These are phyloP conservation scores for Pholiota molesta DNA, from an alignment of 768 basidiomycete genomes.

Conservation along the genomic window DNA sequence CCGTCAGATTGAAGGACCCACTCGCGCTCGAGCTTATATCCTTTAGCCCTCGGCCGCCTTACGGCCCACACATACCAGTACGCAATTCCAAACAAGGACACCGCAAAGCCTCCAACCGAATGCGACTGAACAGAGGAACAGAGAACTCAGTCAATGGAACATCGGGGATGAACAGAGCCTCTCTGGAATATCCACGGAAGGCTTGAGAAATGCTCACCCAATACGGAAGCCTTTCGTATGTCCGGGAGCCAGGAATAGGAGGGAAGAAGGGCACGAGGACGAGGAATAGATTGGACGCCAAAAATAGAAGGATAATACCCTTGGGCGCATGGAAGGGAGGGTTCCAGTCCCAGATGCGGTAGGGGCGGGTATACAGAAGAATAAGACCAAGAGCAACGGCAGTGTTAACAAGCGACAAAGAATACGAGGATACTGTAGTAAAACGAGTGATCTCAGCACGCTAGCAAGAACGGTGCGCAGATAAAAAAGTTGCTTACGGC, in stretches of 20 bases:
- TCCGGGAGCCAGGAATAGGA: slow-evolving; percentile 50
- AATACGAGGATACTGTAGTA: slow-evolving; percentile 58
- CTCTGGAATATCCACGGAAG: neutral
- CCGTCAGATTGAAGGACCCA: slow-evolving; percentile 59
- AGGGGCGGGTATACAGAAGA: slow-evolving; percentile 54
- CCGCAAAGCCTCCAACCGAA: slow-evolving; percentile 43
- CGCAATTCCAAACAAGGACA: slow-evolving; percentile 49
- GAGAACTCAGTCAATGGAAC: neutral
- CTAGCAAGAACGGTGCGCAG: neutral
- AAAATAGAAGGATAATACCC: slow-evolving; percentile 52
- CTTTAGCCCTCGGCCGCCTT: slow-evolving; percentile 49
- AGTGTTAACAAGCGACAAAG: slow-evolving; percentile 57
- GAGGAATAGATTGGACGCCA: slow-evolving; percentile 68
- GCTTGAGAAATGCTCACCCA: slow-evolving; percentile 49
- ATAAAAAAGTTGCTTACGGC: slow-evolving; percentile 45
- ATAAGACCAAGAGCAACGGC: slow-evolving; percentile 64
- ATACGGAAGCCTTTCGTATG: slow-evolving; percentile 66
- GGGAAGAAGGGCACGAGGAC: slow-evolving; percentile 66
- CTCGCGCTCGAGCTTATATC: slow-evolving; percentile 52
- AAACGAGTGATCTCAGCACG: neutral
- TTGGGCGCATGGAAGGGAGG: slow-evolving; percentile 68
- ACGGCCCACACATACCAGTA: slow-evolving; percentile 62
- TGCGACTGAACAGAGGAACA: neutral
- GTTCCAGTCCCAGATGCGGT: slow-evolving; percentile 52
- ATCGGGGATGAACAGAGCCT: neutral